phyloP scores from a whole-genome alignment of 768 basidiomycete species.

The Hygrocybe punicea region DNA sequence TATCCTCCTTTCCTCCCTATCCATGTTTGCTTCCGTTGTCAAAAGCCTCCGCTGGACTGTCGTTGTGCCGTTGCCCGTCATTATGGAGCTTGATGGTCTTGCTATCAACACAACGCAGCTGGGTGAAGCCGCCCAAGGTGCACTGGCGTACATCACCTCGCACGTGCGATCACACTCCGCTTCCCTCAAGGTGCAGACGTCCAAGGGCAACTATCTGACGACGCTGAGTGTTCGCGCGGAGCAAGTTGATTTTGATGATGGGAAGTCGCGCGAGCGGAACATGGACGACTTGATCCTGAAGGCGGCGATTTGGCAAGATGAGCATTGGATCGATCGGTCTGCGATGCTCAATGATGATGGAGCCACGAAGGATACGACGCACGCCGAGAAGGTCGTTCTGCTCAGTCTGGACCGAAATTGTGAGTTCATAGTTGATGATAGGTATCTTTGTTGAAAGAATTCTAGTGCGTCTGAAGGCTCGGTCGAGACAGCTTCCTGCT shows the following conservation, averaged over 20 bases:
- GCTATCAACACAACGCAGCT: conserved; percentile 58
- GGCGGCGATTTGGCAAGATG: conserved; percentile 89
- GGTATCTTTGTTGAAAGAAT: conserved; percentile 14
- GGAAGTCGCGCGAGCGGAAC: conserved; percentile 52
- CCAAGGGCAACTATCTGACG: conserved; percentile 87
- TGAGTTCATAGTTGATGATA: conserved; percentile 40
- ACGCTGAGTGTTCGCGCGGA: conserved; percentile 82
- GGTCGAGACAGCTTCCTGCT: conserved; percentile 79
- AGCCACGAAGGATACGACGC: conserved; percentile 37
- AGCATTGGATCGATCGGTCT: conserved; percentile 88
- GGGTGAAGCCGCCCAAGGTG: conserved; percentile 68
- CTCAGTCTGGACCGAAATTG: conserved; percentile 90
- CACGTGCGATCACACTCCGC: conserved; percentile 70
- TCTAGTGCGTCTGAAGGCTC: conserved; percentile 85
- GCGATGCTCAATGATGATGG: conserved; percentile 53
- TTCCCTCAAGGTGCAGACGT: conserved; percentile 92
- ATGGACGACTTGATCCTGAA: conserved; percentile 96
- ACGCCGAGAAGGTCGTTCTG: conserved; percentile 78
- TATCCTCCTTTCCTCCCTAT: conserved; percentile 81
- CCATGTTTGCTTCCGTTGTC: conserved; percentile 68
- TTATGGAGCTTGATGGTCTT: conserved; percentile 97
- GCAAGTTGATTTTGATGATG: conserved; percentile 65
- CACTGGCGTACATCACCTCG: conserved; percentile 70
- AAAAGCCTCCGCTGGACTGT: conserved; percentile 84
- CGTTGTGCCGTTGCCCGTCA: conserved; percentile 87